These are phyloP conservation scores for Raffaelea ambrosiae DNA, from an alignment of 2,329 filamentous ascomycete species.

Conservation along the genomic window DNA sequence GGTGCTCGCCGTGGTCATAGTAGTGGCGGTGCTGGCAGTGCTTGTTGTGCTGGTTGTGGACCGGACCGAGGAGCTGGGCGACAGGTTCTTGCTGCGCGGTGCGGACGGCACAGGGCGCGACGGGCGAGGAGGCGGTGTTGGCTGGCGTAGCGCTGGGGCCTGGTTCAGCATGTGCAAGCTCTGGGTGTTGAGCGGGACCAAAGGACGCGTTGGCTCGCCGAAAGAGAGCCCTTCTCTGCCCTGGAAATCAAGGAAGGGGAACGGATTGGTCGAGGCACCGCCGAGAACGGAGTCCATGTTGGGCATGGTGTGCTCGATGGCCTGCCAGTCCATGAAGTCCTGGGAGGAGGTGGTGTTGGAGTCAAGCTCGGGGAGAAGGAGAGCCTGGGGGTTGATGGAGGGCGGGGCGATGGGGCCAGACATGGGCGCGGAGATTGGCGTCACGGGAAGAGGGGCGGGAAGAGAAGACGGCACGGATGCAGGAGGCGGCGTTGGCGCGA, in stretches of 20 bases:
- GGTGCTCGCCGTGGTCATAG: conserved; percentile 10
- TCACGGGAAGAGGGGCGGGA: background rate
- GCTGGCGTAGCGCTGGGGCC: background rate
- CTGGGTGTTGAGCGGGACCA: conserved; percentile 29
- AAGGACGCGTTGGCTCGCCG: conserved; percentile 16
- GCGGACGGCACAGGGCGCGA: conserved; percentile 15
- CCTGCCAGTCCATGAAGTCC: conserved; percentile 19
- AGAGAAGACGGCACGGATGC: no score
- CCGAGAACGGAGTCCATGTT: background rate
- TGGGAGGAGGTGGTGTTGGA: conserved; percentile 10
- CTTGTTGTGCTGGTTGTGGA: conserved; percentile 32
- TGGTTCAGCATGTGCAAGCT: conserved; percentile 23
- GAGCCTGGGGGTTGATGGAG: conserved; percentile 22
- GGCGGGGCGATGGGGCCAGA: background rate
- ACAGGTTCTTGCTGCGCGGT: conserved; percentile 32
- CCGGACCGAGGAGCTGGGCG: conserved; percentile 38
- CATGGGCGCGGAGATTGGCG: background rate
- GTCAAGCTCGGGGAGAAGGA: conserved; percentile 23
- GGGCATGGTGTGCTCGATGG: conserved; percentile 1
- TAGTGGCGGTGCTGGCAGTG: conserved; percentile 15
- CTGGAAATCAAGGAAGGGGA: conserved; percentile 1
- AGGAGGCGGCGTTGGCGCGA: no score
- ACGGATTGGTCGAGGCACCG: background rate
- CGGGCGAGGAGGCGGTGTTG: conserved; percentile 5
- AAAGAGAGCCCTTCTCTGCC: background rate